phyloP scores from a whole-genome alignment of 2,329 filamentous ascomycete genomes.

The Macroventuria anomochaeta region DNA sequence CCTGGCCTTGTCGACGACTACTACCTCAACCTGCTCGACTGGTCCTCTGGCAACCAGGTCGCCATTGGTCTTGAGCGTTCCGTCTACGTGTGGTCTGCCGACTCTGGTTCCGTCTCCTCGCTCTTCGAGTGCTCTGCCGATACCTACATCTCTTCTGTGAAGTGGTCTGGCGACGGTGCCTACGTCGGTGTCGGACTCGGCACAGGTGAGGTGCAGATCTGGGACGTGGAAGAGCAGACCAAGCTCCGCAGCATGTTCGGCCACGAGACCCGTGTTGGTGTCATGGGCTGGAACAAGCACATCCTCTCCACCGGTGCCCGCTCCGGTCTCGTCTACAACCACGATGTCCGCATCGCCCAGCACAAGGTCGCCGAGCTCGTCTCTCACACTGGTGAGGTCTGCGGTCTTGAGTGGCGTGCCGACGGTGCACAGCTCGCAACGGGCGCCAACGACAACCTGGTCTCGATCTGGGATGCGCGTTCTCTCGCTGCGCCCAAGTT shows the following conservation, averaged over 20 bases:
- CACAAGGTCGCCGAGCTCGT: conserved; percentile 98
- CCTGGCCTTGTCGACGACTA: conserved; percentile 97
- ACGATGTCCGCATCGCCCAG: conserved; percentile 95
- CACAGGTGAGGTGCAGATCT: conserved; percentile 97
- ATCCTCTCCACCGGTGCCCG: conserved; percentile 92
- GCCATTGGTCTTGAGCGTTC: conserved; percentile 96
- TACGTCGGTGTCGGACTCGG: conserved; percentile 96
- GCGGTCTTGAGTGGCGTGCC: conserved; percentile 95
- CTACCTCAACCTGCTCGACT: conserved; percentile 98
- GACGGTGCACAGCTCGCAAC: conserved; percentile 97
- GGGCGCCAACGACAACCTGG: conserved; percentile 97
- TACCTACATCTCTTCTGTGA: conserved; percentile 97
- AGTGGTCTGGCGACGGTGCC: conserved; percentile 96
- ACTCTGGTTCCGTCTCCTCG: conserved; percentile 86
- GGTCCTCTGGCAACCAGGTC: conserved; percentile 97
- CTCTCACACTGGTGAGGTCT: conserved; percentile 97
- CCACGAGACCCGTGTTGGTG: conserved; percentile 93
- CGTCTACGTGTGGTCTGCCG: conserved; percentile 98
- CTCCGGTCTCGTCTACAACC: conserved; percentile 95
- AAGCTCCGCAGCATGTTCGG: conserved; percentile 99
- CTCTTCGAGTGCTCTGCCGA: conserved; percentile 87
- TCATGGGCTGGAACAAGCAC: conserved; percentile 99
- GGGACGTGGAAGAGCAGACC: conserved; percentile 92
- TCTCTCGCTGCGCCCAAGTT: conserved; percentile 94
- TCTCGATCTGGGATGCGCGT: conserved; percentile 98